These are phyloP conservation scores for Irpex sp. DNA, from an alignment of 1,284 basidiomycete species.

Conservation along the genomic window DNA sequence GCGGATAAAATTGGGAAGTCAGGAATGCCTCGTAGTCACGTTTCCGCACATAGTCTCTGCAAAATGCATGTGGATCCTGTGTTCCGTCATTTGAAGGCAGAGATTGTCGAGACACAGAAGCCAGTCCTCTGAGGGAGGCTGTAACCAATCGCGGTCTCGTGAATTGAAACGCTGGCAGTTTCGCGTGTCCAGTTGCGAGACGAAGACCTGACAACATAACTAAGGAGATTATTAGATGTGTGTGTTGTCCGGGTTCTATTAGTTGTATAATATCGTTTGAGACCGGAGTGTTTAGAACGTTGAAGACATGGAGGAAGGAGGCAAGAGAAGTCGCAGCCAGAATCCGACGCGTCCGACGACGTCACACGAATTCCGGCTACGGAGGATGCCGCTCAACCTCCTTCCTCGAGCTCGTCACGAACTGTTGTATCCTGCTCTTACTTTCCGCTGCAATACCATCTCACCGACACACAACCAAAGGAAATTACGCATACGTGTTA, in stretches of 20 bases:
- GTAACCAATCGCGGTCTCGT: neutral
- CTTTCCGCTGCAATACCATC: neutral
- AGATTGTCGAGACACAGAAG: neutral
- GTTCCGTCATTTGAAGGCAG: conserved; percentile 21
- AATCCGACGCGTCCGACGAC: conserved; percentile 3
- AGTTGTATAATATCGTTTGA: neutral
- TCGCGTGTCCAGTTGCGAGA: neutral
- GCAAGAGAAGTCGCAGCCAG: neutral
- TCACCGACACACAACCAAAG: no score
- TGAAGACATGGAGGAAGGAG: neutral
- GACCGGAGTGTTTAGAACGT: neutral
- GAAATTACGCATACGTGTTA: no score
- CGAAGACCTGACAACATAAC: neutral
- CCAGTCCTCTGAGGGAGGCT: neutral
- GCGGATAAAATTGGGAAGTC: conserved; percentile 75
- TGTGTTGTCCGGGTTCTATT: neutral
- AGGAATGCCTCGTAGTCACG: conserved; percentile 84
- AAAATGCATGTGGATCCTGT: conserved; percentile 54
- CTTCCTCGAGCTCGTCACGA: neutral
- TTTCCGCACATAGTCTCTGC: conserved; percentile 64
- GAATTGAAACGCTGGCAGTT: neutral
- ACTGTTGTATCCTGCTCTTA: neutral
- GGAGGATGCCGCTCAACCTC: neutral
- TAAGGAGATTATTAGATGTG: neutral
- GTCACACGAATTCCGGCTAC: neutral